A percentile compares a stretch with the other conserved stretches of the same genome.
Conservation (phyloP, 257 asterid species). For the Nicotiana obtusifolia region DNA sequence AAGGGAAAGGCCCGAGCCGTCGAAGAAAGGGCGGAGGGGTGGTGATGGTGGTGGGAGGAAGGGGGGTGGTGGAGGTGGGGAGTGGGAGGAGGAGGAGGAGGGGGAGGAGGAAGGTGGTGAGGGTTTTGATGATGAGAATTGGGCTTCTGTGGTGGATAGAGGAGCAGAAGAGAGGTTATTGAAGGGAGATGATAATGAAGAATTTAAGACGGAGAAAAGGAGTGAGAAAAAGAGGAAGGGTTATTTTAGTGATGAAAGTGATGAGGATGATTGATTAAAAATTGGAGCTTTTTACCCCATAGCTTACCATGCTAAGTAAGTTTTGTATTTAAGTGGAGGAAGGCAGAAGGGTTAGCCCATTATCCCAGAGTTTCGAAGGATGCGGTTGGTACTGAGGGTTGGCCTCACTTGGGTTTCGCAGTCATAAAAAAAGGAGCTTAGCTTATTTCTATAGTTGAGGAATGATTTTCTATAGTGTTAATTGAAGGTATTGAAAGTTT, state of each 20-base stretch:
- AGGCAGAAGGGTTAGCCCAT: background rate
- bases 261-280: slow-evolving; percentile 53
- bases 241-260: slow-evolving; percentile 94
- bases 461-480: background rate
- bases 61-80: slow-evolving; percentile 15
- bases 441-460: background rate
- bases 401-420: no score
- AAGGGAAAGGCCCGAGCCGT: slow-evolving; percentile 69
- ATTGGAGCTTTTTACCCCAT: no score
- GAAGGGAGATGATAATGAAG: slow-evolving; percentile 31
- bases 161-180: slow-evolving; percentile 61
- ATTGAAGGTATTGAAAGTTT: background rate
- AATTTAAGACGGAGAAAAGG: slow-evolving; percentile 28
- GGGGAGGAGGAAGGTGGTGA: slow-evolving; percentile 44
- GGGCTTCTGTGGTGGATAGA: slow-evolving; percentile 94
- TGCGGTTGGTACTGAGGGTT: no score
- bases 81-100: slow-evolving; percentile 40
- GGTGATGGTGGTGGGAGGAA: slow-evolving; percentile 27
- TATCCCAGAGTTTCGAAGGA: background rate
- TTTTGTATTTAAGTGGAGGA: background rate
- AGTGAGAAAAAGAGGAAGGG: slow-evolving; percentile 78
- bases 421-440: background rate
- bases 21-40: slow-evolving; percentile 60
- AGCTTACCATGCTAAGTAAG: background rate
- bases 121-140: slow-evolving; percentile 57